phyloP scores from a whole-genome alignment of 768 basidiomycete species.

The Boletellus ananas region DNA sequence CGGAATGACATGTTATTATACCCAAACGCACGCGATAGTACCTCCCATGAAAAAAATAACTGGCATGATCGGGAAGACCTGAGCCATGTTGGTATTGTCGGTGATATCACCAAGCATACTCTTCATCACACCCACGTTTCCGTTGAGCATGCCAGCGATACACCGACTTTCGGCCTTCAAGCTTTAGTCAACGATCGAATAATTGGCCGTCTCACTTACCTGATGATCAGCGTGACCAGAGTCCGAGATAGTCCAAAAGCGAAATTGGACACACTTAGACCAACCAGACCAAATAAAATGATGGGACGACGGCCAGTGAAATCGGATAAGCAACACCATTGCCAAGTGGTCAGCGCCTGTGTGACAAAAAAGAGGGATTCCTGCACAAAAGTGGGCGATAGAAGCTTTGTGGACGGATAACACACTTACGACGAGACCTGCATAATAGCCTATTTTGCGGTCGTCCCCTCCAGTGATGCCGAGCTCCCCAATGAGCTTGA shows the following conservation, averaged over 20 bases:
- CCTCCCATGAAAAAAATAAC: slow-evolving; percentile 27
- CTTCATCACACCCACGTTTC: slow-evolving; percentile 58
- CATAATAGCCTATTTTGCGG: slow-evolving; percentile 65
- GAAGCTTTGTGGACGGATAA: background rate
- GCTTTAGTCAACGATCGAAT: slow-evolving; percentile 2
- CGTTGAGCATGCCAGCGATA: slow-evolving; percentile 36
- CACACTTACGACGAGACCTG: slow-evolving; percentile 49
- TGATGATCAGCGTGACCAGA: slow-evolving; percentile 52
- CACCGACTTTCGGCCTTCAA: slow-evolving; percentile 26
- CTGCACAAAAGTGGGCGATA: slow-evolving; percentile 28
- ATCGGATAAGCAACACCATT: slow-evolving; percentile 64
- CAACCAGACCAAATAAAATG: slow-evolving; percentile 50
- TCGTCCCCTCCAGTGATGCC: slow-evolving; percentile 62
- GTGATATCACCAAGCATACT: slow-evolving; percentile 65
- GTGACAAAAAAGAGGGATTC: slow-evolving; percentile 61
- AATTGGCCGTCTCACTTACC: slow-evolving; percentile 29
- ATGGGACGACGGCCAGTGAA: slow-evolving; percentile 59
- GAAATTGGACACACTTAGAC: slow-evolving; percentile 49
- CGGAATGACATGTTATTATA: background rate
- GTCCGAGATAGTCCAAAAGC: slow-evolving; percentile 61
- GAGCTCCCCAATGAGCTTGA: slow-evolving; percentile 58
- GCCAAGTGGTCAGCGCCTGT: slow-evolving; percentile 54
- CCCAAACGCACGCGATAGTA: slow-evolving; percentile 28
- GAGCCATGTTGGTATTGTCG: slow-evolving; percentile 34
- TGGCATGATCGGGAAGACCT: slow-evolving; percentile 32